These are phyloP conservation scores for Pseudisothecium myosuroides DNA, from an alignment of 225 moss, liverwort and hornwort genomes.

Conservation along the genomic window DNA sequence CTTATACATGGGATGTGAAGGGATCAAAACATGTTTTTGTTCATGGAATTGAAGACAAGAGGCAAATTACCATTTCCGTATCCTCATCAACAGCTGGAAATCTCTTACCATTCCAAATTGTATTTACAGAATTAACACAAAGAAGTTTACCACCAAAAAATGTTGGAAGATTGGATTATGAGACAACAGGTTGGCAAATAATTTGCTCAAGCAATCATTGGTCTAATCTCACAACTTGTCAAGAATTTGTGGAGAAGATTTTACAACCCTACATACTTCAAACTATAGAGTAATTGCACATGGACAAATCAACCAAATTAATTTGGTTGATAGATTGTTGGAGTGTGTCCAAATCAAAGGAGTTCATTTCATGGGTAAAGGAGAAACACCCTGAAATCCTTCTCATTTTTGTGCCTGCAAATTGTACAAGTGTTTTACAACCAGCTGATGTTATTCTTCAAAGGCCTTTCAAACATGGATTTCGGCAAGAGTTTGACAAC, in stretches of 20 bases:
- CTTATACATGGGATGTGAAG: neutral
- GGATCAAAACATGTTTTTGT: neutral
- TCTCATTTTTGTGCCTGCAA: neutral
- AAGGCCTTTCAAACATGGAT: neutral
- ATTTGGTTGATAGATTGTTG: neutral
- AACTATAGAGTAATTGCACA: neutral
- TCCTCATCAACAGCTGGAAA: neutral
- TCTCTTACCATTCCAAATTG: neutral
- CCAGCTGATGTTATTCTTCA: neutral
- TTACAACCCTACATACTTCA: neutral
- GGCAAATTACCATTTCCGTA: neutral
- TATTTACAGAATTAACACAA: neutral
- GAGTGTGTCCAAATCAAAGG: neutral
- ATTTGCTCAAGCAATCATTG: neutral
- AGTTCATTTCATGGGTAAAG: neutral
- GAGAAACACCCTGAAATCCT: neutral
- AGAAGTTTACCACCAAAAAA: neutral
- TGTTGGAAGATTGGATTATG: too few species aligned
- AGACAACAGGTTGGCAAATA: neutral
- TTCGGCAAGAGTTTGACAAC: neutral
- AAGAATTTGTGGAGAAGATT: neutral
- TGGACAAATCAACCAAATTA: neutral
- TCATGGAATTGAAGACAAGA: neutral
- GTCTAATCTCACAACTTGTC: neutral
- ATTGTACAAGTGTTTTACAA: neutral